These are phyloP conservation scores for Phaffia rhodozyma DNA, from an alignment of 1,284 basidiomycete species.

Conservation along the genomic window DNA sequence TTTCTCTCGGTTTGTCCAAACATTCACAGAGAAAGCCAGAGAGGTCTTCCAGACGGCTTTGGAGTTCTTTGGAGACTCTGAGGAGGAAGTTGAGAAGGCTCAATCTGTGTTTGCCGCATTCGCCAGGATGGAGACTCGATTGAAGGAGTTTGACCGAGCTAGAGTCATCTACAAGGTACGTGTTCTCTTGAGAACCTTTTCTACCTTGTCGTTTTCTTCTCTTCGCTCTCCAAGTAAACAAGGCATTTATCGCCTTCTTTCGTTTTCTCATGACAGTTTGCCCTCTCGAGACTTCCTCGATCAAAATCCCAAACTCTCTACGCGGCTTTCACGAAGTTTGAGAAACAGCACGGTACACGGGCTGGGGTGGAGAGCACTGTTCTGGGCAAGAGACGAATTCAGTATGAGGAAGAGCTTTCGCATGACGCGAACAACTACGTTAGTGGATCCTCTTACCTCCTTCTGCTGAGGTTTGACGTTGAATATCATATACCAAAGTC, in stretches of 20 bases:
- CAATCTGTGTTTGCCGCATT: conserved; percentile 93
- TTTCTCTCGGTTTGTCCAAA: background rate
- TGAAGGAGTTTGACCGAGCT: conserved; percentile 93
- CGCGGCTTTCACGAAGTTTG: conserved; percentile 87
- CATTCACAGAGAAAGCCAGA: conserved; percentile 60
- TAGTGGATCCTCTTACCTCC: background rate
- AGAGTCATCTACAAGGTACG: conserved; percentile 88
- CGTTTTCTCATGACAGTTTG: conserved; percentile 52
- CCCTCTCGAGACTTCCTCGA: conserved; percentile 74
- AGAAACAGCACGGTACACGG: conserved; percentile 92
- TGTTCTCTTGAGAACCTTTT: conserved; percentile 2
- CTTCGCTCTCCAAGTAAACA: too few relatives aligned
- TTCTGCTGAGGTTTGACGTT: too few relatives aligned
- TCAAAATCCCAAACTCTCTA: conserved; percentile 72
- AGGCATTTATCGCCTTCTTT: background rate
- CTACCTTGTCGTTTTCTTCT: background rate
- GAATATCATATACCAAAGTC: background rate
- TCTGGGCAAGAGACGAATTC: conserved; percentile 87
- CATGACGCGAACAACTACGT: conserved; percentile 79
- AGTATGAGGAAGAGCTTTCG: conserved; percentile 87
- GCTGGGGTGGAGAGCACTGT: conserved; percentile 85
- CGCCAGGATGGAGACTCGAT: conserved; percentile 91
- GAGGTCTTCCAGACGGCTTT: conserved; percentile 95
- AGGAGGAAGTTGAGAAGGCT: conserved; percentile 92
- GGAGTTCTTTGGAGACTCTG: conserved; percentile 94